A percentile compares a stretch with the other conserved stretches of the same genome.
These are phyloP conservation scores for Diplodia corticola DNA, from an alignment of 2,329 filamentous ascomycete genomes.

Conservation along the genomic window DNA sequence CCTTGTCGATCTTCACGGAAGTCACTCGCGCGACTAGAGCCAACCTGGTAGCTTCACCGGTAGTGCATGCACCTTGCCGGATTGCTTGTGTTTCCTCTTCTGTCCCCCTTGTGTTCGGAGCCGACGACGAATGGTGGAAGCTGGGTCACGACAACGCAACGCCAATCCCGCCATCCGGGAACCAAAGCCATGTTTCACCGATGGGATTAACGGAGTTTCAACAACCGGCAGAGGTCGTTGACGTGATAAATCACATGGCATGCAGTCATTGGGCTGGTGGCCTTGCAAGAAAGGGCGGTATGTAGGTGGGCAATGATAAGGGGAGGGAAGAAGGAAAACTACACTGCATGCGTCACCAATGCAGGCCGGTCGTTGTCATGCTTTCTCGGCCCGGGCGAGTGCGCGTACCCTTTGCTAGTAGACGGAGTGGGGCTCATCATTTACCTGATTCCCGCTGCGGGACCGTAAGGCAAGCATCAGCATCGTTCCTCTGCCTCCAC, in stretches of 20 bases:
- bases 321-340: neutral
- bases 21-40: constrained; percentile 10
- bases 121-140: neutral
- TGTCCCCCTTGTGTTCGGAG: neutral
- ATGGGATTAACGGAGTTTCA: neutral
- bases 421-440: neutral
- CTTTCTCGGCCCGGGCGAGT: neutral
- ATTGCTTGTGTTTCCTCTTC: neutral
- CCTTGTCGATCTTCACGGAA: constrained; percentile 11
- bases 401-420: neutral
- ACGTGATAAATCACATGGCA: neutral
- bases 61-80: neutral
- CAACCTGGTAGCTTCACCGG: neutral
- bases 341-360: neutral
- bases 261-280: neutral
- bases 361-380: constrained; percentile 8
- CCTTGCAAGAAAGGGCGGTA: neutral
- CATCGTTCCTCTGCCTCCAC: neutral
- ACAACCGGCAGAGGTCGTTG: neutral
- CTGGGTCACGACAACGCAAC: neutral
- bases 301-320: neutral
- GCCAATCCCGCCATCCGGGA: neutral
- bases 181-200: constrained; percentile 1
- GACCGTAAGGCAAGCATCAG: neutral
- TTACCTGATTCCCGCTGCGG: neutral